Evolutionary conservation across 2,329 filamentous ascomycete species (phyloP).

Genomic region (Lizonia empirigonia): DNA sequence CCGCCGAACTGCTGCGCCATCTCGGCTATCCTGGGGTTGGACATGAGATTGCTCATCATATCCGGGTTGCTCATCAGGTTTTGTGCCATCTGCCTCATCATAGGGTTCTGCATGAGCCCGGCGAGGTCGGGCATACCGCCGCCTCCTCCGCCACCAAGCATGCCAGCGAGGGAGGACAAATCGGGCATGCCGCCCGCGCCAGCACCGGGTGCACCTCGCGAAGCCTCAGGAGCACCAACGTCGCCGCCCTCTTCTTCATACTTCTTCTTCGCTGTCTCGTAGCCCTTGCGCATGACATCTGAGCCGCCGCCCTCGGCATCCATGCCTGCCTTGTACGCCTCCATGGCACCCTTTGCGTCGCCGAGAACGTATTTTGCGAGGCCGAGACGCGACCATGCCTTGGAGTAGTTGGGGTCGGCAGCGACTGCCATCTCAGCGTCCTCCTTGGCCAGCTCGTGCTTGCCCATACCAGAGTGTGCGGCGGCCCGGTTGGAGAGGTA

Average conservation of each 20-base stretch:
- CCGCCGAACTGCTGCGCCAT: slow-evolving; percentile 82
- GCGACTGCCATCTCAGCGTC: slow-evolving; percentile 91
- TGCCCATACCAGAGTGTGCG: slow-evolving; percentile 81
- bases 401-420: slow-evolving; percentile 91
- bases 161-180: slow-evolving; percentile 68
- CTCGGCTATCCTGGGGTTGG: slow-evolving; percentile 83
- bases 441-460: slow-evolving; percentile 81
- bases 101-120: slow-evolving; percentile 72
- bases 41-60: slow-evolving; percentile 90
- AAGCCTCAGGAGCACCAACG: slow-evolving; percentile 53
- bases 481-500: slow-evolving; percentile 98
- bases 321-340: slow-evolving; percentile 92
- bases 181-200: slow-evolving; percentile 83
- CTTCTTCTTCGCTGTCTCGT: slow-evolving; percentile 86
- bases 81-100: slow-evolving; percentile 97
- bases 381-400: slow-evolving; percentile 93
- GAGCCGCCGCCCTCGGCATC: slow-evolving; percentile 93
- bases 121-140: slow-evolving; percentile 86
- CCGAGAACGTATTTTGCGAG: slow-evolving; percentile 90
- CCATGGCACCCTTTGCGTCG: slow-evolving; percentile 88
- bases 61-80: slow-evolving; percentile 97
- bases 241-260: slow-evolving; percentile 77
- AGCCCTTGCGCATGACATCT: slow-evolving; percentile 97
- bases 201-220: slow-evolving; percentile 50
- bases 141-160: slow-evolving; percentile 60